Evolutionary conservation across 192 early-diverging fungal genomes (phyloP), one percentile per base, ranked within the genome.

Genomic region (Geosiphon pyriformis): DNA sequence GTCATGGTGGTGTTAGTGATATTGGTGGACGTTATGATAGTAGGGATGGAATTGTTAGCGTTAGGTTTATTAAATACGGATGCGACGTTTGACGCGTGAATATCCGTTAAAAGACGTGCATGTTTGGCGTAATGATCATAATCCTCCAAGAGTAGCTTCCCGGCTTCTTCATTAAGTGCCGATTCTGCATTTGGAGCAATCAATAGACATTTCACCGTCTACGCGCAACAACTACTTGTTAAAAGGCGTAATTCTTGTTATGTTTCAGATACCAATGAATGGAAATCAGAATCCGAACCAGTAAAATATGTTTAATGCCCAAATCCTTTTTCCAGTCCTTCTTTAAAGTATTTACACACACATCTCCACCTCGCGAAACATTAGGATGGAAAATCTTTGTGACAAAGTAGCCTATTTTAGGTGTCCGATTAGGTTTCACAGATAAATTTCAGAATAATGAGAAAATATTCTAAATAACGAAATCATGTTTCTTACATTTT

Each of bases 351-450:
- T 87, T 94, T 49, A 98, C 94, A 73, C 95, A 98, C 67, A 98
- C 92, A 67, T 96, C 94, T 23, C 95, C 95, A 25, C 75, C 70
- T 47, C 83, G 74, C 1, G 92, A 88, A 0, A 98, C 93, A 70
- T 98, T 98, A 4, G 95, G 95, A 72, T 98, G 95, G 72, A 97
- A 98, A 15, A 98, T 95, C 71, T 94, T 96, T 42, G 95, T 98
- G 11, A 88, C 53, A 76, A 98, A 96, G 66, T 68, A 78, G 10
- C 89, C 89, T 90, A 61, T 11, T 27, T 20, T 25, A 18, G 15
- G 20, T 2, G 27, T 27, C 35, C 30, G 7, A 69, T 69, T 23
- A 27, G 59, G 37, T 42, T 42, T 42, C 6, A 12, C 4, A 69
- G 67, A 2, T 10, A 17, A 35, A 23, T 12, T 31, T 8, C 30